These are phyloP conservation scores for Tricholoma sp. DNA, from an alignment of 768 basidiomycete species.

Conservation along the genomic window DNA sequence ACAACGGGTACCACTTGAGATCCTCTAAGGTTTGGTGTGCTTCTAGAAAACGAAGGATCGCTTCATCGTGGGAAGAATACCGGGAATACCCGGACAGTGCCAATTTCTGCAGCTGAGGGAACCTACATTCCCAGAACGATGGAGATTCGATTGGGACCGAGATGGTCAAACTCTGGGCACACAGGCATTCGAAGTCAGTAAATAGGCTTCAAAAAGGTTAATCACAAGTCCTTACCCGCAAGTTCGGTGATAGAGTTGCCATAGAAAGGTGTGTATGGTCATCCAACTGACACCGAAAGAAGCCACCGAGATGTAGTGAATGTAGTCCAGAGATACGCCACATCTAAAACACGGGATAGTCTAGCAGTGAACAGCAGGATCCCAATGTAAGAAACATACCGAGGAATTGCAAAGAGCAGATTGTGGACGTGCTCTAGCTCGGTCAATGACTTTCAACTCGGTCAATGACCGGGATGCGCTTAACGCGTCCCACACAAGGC, in stretches of 20 bases:
- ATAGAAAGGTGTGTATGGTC: neutral
- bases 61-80: constrained; percentile 3
- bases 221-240: neutral
- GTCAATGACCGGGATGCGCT: neutral
- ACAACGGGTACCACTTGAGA: constrained; percentile 20
- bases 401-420: neutral
- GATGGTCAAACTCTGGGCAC: constrained; percentile 3
- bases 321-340: neutral
- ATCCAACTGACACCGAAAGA: neutral
- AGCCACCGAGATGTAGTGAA: neutral
- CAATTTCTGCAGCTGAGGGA: constrained; percentile 16
- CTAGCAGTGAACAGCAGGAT: neutral
- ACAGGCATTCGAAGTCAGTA: neutral
- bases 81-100: constrained; percentile 9
- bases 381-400: neutral
- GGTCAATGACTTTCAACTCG: neutral
- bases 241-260: neutral
- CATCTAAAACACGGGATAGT: neutral
- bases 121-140: constrained; percentile 1
- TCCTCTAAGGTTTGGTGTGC: constrained; percentile 20
- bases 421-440: neutral
- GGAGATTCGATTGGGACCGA: neutral
- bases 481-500: neutral
- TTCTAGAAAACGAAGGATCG: constrained; percentile 15
- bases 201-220: too few species aligned